These are phyloP conservation scores for Cenococcum geophilum DNA, from an alignment of 495 filamentous ascomycete species.

Conservation along the genomic window DNA sequence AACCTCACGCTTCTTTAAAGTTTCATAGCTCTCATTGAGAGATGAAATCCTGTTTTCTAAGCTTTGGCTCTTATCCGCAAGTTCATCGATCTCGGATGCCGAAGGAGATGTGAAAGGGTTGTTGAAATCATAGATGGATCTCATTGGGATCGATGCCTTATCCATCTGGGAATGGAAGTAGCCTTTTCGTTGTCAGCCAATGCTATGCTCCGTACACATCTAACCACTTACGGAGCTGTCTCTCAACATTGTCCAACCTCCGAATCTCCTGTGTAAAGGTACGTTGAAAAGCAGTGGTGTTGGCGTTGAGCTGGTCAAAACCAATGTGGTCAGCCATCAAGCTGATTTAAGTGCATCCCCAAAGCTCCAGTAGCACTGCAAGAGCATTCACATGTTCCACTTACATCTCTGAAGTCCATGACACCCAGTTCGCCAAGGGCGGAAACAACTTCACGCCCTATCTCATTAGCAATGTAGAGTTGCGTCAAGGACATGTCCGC, in stretches of 20 bases:
- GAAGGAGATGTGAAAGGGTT: conserved; percentile 77
- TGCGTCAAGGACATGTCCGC: conserved; percentile 99
- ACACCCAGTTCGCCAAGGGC: conserved; percentile 91
- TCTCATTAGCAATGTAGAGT: conserved; percentile 98
- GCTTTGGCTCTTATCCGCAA: conserved; percentile 83
- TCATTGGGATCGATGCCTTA: conserved; percentile 75
- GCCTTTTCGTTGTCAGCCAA: conserved; percentile 44
- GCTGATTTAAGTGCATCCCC: conserved; percentile 12
- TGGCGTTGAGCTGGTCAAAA: conserved; percentile 64
- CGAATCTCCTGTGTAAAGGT: conserved; percentile 98
- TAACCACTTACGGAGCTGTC: conserved; percentile 77
- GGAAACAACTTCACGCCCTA: conserved; percentile 93
- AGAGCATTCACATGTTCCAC: conserved; percentile 33
- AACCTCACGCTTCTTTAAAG: conserved; percentile 91
- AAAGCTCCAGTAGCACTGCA: conserved; percentile 7
- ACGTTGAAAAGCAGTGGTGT: conserved; percentile 88
- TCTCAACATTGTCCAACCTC: conserved; percentile 93
- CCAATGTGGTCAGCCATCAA: conserved; percentile 16
- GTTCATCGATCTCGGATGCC: conserved; percentile 89
- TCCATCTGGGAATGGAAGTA: conserved; percentile 95
- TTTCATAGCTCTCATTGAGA: conserved; percentile 96
- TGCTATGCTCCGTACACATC: background rate
- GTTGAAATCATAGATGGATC: conserved; percentile 76
- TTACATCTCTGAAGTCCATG: conserved; percentile 94
- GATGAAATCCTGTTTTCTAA: conserved; percentile 87